Conservation (phyloP, 1,284 basidiomycete species). For the Ustilago bromivora region DNA sequence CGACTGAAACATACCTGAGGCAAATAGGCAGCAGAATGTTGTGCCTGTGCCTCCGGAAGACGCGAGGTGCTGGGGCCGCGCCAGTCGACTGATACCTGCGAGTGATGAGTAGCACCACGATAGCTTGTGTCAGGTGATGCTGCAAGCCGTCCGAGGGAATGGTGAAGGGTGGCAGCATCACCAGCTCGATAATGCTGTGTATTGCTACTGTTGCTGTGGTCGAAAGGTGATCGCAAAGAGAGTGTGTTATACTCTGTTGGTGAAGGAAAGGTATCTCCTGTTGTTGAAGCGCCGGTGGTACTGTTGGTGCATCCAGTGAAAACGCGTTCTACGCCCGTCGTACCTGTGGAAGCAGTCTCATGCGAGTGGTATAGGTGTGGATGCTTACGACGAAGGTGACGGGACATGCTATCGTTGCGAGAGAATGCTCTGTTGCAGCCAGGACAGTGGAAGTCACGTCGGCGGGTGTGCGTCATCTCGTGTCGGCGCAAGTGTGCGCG, state of each 20-base stretch:
- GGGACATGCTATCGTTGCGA: constrained; percentile 48
- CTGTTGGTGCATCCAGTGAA: constrained; percentile 9
- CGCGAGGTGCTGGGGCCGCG: constrained; percentile 5
- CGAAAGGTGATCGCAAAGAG: constrained; percentile 28
- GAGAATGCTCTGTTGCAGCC: constrained; percentile 43
- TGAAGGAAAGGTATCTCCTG: constrained; percentile 1
- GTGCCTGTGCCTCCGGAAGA: neutral
- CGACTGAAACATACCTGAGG: constrained; percentile 14
- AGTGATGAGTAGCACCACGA: constrained; percentile 9
- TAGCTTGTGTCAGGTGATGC: constrained; percentile 5
- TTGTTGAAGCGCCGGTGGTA: constrained; percentile 8
- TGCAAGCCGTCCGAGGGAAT: constrained; percentile 5
- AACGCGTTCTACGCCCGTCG: constrained; percentile 14
- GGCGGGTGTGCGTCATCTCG: constrained; percentile 50
- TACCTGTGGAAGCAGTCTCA: constrained; percentile 3
- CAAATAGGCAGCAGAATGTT: neutral
- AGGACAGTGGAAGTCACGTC: constrained; percentile 44
- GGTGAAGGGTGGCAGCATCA: constrained; percentile 2
- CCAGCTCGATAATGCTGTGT: constrained; percentile 3
- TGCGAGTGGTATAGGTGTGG: constrained; percentile 34
- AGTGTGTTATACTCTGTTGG: constrained; percentile 15
- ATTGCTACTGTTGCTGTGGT: constrained; percentile 6
- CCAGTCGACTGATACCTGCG: constrained; percentile 21
- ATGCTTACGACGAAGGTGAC: constrained; percentile 48
- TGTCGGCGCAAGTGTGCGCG: constrained; percentile 47